Conservation (phyloP, 345 rosid genomes). For the Populus euphratica region DNA sequence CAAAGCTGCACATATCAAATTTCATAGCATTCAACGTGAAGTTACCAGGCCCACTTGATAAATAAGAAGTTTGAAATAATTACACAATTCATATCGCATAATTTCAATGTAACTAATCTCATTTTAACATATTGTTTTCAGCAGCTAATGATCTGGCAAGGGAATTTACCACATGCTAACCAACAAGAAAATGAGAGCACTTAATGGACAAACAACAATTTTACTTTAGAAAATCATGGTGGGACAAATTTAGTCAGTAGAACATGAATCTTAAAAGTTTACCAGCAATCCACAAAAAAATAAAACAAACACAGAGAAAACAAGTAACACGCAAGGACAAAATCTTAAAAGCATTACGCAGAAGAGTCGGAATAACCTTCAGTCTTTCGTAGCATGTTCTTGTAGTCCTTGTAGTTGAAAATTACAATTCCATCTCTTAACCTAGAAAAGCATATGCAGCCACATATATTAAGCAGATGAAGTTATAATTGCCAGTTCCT, state of each 20-base stretch:
- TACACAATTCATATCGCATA: background rate
- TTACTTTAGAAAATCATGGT: no score
- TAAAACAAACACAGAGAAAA: background rate
- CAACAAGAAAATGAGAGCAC: no score
- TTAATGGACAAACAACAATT: no score
- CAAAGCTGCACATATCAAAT: background rate
- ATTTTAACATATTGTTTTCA: no score
- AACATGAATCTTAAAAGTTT: background rate
- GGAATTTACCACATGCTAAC: no score
- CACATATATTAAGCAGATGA: background rate
- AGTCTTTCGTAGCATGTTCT: constrained; percentile 23
- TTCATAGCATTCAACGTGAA: background rate
- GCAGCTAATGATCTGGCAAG: no score
- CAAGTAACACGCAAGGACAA: background rate
- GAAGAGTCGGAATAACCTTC: constrained; percentile 12
- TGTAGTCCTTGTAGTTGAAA: constrained; percentile 32
- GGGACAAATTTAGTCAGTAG: background rate
- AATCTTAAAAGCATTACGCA: background rate
- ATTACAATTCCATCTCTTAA: constrained; percentile 19
- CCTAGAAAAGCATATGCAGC: constrained; percentile 7
- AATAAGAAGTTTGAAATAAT: background rate
- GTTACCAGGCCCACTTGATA: background rate
- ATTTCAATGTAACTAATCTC: no score
- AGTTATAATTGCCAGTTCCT: background rate
- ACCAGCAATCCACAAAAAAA: background rate